A percentile compares a stretch with the other conserved stretches of the same genome.
Conservation (phyloP, 331 rosid genomes). For the Dryas integrifolia region DNA sequence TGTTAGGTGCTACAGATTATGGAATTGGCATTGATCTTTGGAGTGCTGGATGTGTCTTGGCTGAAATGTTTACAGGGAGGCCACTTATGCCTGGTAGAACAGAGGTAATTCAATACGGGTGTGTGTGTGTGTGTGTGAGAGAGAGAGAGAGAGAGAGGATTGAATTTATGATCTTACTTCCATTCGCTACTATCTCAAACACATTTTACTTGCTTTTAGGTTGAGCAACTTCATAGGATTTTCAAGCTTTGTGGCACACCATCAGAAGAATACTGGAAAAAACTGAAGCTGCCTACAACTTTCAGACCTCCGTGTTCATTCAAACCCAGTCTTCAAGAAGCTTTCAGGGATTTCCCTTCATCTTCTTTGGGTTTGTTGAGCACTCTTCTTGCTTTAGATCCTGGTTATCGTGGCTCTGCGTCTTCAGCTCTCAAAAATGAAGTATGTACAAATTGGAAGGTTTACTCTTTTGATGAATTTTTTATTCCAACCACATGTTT, state of each 20-base stretch:
- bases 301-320: slow-evolving; percentile 68
- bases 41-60: slow-evolving; percentile 90
- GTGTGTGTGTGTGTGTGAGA: not conserved
- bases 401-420: slow-evolving; percentile 67
- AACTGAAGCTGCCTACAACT: slow-evolving; percentile 51
- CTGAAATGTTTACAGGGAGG: slow-evolving; percentile 70
- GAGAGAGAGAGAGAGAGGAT: not conserved
- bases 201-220: slow-evolving; percentile 46
- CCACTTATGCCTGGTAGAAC: slow-evolving; percentile 78
- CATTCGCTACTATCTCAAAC: slow-evolving; percentile 12
- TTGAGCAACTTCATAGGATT: slow-evolving; percentile 84
- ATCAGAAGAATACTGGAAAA: slow-evolving; percentile 83
- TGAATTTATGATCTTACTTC: not conserved
- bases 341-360: slow-evolving; percentile 59
- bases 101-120: slow-evolving; percentile 46
- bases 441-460: slow-evolving; percentile 36
- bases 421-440: slow-evolving; percentile 63
- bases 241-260: slow-evolving; percentile 90
- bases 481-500: not conserved
- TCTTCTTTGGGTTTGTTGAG: slow-evolving; percentile 68
- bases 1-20: slow-evolving; percentile 68
- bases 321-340: slow-evolving; percentile 58
- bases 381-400: slow-evolving; percentile 77
- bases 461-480: not conserved
- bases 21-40: slow-evolving; percentile 82